Base-by-base conservation (phyloP, 139 green algal species). In the Haematococcus sp. region DNA sequence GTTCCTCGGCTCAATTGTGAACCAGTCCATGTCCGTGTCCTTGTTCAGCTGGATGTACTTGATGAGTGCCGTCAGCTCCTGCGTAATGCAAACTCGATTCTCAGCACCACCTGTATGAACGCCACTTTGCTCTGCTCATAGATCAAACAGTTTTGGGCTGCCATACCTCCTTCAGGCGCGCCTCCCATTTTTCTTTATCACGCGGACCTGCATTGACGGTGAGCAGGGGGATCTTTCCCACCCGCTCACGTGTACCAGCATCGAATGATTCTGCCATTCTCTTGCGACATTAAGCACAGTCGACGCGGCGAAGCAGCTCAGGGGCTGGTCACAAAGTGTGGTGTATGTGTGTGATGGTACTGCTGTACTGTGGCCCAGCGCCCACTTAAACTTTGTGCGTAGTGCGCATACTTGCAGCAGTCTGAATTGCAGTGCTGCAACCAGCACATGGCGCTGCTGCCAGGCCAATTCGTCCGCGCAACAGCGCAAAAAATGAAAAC, bases 21-120 rank as follows among this genome's bases (percentile, higher is more conserved):
- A 98, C 95, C 95, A 98, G 77, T 99, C 95, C 20, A 87, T 88
- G 84, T 98, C 95, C 16, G 76, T 87, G 0, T 86, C 89, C 78
- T 99, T 99, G 85, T 97, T 98, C 56, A 92, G 92, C 44, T 97
- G 84, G 33, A 99, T 94, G 83, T 98, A 98, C 28, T 87, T 83
- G 74, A 98, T 98, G n/a, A 98, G 77, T 1, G 91, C 89, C 56
- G 89, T 80, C 44, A 96, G 81, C 78, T 97, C 92, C 91, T 97
- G 85, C 22, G 23, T 9, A 9, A 43, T 49, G 49, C 32, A 49
- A 46, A 32, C 25, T 28, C 68, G 16, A 0, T 34, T 2, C 0
- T 70, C 40, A 46, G 25, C 30, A 67, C 25, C 9, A 30, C 23
- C 59, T 67, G 9, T 4, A 68, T 16, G 60, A 68, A 40, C 60